Evolutionary conservation across 1,139 yeast species (phyloP), one percentile per base, ranked within the genome.

Genomic region (Suhomyces ambrosiae): DNA sequence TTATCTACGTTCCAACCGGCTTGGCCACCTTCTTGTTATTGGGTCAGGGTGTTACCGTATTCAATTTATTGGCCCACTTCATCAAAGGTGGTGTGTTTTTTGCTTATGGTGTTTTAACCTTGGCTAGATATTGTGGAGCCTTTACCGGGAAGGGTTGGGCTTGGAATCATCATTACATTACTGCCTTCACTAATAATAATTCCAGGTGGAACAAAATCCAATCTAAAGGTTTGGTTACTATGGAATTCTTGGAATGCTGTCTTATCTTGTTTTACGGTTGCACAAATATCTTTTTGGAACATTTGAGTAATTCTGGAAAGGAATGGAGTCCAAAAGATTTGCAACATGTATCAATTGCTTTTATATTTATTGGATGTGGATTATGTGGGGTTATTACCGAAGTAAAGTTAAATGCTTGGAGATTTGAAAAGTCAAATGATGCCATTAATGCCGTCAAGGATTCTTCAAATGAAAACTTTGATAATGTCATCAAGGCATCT

Each of bases 291-390:
- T 92, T 92, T 56, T 62, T 92, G 64, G 98, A 92, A 63, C 97
- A 88, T 59, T 73, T 92, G 49, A 58, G 76, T 7, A 60, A 59
- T 38, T 84, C 95, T 5, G 90, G 84, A 36, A 94, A 92, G 24
- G 79, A 63, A 34, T 92, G 97, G 96, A 71, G 86, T 8, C 86
- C 95, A 27, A 90, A 90, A 61, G 98, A 92, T 59, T 75, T 92
- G 47, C 97, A 92, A 63, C 98, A 92, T 60, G 95, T 73, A 8
- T 87, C 96, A 11, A 90, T 92, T 61, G 98, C 98, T 1, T 92
- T 92, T 59, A 85, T 92, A 79, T 92, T 74, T 59, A 74, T 92
- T 52, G 97, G 98, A 8, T 82, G 92, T 38, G 98, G 98, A 5
- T 67, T 89, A 28, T 86, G 96, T 64, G 98, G 98, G 3, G 74